phyloP scores from a whole-genome alignment of 23 red algal species.

The Chondrus crispus region DNA sequence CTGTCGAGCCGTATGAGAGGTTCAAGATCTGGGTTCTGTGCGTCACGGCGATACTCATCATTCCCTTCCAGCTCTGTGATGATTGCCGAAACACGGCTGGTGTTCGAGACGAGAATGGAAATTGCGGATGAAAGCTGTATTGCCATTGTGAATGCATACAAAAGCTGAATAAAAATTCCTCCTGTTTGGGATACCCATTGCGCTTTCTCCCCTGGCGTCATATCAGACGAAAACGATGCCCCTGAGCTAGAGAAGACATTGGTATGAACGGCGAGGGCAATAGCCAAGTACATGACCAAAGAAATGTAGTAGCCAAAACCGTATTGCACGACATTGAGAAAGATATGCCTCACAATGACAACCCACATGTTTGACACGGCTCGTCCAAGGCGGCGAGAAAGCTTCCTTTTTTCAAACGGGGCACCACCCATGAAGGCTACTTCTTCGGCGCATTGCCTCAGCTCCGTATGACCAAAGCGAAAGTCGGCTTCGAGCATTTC shows the following conservation, averaged over 20 bases:
- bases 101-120: constrained; percentile 46
- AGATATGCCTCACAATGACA: constrained; percentile 58
- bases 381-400: constrained; percentile 15
- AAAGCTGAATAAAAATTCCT: constrained; percentile 74
- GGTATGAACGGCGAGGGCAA: constrained; percentile 45
- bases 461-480: constrained; percentile 64
- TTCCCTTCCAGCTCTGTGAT: constrained; percentile 10
- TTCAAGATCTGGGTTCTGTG: background rate
- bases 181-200: constrained; percentile 85
- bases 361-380: constrained; percentile 42
- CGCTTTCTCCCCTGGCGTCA: constrained; percentile 61
- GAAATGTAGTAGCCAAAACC: constrained; percentile 70
- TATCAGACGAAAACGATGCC: constrained; percentile 1
- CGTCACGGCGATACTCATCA: background rate
- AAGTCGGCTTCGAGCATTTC: constrained; percentile 73
- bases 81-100: constrained; percentile 39
- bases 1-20: background rate
- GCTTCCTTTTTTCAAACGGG: constrained; percentile 38
- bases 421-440: constrained; percentile 58
- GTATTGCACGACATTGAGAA: constrained; percentile 69
- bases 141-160: constrained; percentile 78
- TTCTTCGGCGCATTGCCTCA: constrained; percentile 62
- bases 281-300: constrained; percentile 61
- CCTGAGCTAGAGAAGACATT: constrained; percentile 30
- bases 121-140: constrained; percentile 64